Evolutionary conservation across 2,329 filamentous ascomycete genomes (phyloP), one percentile per base, ranked within the genome.

Genomic region (Sclerotinia trifoliorum): DNA sequence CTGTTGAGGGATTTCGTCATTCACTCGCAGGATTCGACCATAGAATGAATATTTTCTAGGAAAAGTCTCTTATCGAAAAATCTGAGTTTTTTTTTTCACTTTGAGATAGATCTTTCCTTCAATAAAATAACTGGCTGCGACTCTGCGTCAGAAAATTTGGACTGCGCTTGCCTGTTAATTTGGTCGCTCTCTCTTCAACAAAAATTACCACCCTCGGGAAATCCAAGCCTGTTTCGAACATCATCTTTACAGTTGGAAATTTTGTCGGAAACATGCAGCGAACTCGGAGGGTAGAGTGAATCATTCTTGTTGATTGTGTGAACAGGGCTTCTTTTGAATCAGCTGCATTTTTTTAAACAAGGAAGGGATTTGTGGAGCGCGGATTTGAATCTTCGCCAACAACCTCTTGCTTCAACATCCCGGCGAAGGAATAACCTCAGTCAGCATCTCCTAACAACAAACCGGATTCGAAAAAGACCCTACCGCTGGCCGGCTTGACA

Each of bases 271-370:
- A 24, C 6, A 6, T 42, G n/a, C 5, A 19, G 46, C 60, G n/a
- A 26, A 8, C 21, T 63, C 46, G n/a, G 46, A 63, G 29, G 21
- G 35, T 62, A 26, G 1, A 51, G 60, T 63, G 60, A 63, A 51
- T 63, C 15, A 3, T 21, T n/a, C 3, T 26, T 17, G 46, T 13
- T 21, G 11, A 26, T 8, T 51, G 19, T 17, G 17, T 39, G 39
- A 24, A 62, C n/a, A 6, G 32, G 11, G 0, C 21, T 3, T 8
- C n/a, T 13, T 6, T 17, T 15, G n/a, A 26, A 15, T 63, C 60
- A 51, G 21, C 17, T 32, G n/a, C 29, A 35, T 26, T 21, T n/a
- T n/a, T 57, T 49, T 11, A 17, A 17, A 49, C 3, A 21, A n/a
- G 3, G 2, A 24, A 24, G 2, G n/a, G 4, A 51, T 51, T 51